Evolutionary conservation across 1,284 basidiomycete genomes (phyloP).

Genomic region (Peniophora sp.): DNA sequence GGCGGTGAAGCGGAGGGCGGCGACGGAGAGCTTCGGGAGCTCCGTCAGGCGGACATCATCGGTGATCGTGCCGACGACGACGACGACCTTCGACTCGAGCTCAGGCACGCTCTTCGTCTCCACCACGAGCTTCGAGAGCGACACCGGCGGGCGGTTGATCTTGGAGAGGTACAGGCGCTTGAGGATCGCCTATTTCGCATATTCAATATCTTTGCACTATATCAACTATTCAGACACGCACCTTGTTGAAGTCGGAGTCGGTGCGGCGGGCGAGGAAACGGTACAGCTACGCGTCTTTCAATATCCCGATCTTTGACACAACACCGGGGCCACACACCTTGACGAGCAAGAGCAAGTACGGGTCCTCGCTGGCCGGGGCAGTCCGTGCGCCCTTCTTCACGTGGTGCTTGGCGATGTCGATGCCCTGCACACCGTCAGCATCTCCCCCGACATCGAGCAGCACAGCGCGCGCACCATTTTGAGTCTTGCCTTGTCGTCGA

Average conservation of each 20-base stretch:
- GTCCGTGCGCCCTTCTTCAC: conserved; percentile 96
- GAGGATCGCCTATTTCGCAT: conserved; percentile 67
- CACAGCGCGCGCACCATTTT: conserved; percentile 69
- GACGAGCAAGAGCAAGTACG: conserved; percentile 96
- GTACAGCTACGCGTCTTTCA: conserved; percentile 66
- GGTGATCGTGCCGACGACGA: conserved; percentile 88
- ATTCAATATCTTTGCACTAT: conserved; percentile 9
- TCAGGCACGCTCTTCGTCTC: conserved; percentile 69
- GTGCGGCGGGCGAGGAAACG: conserved; percentile 98
- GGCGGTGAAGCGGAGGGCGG: conserved; percentile 92
- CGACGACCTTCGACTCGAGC: conserved; percentile 78
- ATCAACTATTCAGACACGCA: conserved; percentile 20
- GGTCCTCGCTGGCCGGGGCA: conserved; percentile 98
- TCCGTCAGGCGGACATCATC: conserved; percentile 89
- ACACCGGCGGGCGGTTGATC: conserved; percentile 96
- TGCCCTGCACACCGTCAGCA: conserved; percentile 64
- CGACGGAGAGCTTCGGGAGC: conserved; percentile 89
- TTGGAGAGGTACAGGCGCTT: conserved; percentile 96
- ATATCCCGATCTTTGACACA: not conserved
- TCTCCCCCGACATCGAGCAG: conserved; percentile 12
- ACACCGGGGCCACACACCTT: conserved; percentile 57
- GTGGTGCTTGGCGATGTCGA: conserved; percentile 96
- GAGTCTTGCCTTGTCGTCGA: conserved; percentile 40
- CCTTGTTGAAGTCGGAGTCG: conserved; percentile 96
- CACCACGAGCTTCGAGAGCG: conserved; percentile 84